phyloP scores from a whole-genome alignment of 2,329 filamentous ascomycete species.

The Amesomyces nigricolor region DNA sequence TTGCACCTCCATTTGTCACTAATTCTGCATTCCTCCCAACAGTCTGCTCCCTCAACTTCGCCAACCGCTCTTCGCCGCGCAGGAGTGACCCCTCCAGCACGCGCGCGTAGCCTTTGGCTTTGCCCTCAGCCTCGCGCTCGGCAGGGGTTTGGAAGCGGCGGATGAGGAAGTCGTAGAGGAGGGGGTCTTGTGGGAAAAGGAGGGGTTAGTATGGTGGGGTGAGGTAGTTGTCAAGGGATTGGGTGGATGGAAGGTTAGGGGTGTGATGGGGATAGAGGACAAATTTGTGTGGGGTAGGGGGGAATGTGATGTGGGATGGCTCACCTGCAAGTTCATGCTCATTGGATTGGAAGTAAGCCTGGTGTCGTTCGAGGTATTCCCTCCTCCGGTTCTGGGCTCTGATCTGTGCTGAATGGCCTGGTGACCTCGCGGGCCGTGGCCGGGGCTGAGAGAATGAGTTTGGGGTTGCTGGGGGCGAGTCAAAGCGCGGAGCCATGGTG shows the following conservation, averaged over 20 bases:
- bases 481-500: constrained; percentile 17
- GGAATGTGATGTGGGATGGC: constrained; percentile 18
- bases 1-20: background rate
- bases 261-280: background rate
- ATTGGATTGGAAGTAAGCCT: constrained; percentile 59
- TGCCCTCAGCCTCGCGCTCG: constrained; percentile 69
- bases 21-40: background rate
- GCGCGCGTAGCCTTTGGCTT: constrained; percentile 70
- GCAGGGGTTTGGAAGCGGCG: constrained; percentile 67
- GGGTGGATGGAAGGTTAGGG: background rate
- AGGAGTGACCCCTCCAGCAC: constrained; percentile 71
- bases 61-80: constrained; percentile 70
- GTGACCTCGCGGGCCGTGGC: constrained; percentile 41
- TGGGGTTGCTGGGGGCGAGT: constrained; percentile 15
- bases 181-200: constrained; percentile 51
- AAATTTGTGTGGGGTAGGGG: background rate
- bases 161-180: constrained; percentile 76
- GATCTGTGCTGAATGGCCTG: constrained; percentile 42
- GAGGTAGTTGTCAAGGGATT: background rate
- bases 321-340: constrained; percentile 53
- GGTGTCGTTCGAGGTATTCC: constrained; percentile 67
- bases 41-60: constrained; percentile 8
- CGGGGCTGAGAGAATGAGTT: constrained; percentile 34
- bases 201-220: background rate
- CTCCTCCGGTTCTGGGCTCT: constrained; percentile 69